Percentiles rank a stretch among this genome's conserved stretches.
Evolutionary conservation across 106 monocot species (phyloP).

Genomic region (Dendrobium officinale): DNA sequence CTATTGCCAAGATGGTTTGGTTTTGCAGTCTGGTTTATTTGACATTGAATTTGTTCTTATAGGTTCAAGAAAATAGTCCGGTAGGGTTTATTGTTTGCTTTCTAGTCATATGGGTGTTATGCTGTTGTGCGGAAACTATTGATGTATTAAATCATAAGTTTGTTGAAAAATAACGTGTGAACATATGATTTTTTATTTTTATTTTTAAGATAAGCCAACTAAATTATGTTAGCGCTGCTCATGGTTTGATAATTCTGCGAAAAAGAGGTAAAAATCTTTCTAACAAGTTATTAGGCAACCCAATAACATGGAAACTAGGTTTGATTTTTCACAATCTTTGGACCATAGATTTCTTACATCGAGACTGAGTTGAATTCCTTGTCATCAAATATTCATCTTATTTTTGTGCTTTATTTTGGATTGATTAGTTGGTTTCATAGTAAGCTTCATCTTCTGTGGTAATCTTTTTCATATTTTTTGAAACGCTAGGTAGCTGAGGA

Average conservation of each 20-base stretch:
- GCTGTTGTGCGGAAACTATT: neutral
- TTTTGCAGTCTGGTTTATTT: neutral
- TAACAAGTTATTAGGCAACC: too few species aligned
- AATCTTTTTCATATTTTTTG: neutral
- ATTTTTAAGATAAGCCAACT: neutral
- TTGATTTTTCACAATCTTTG: neutral
- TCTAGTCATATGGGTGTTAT: neutral
- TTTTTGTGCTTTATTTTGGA: neutral
- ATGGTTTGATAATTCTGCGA: neutral
- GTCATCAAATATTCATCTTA: neutral
- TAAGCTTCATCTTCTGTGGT: neutral
- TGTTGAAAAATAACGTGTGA: neutral
- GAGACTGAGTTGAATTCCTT: neutral
- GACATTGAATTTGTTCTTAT: neutral
- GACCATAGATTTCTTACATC: neutral
- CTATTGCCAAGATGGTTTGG: neutral
- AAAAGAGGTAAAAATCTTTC: too few species aligned
- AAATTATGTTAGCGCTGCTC: neutral
- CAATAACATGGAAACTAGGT: too few species aligned
- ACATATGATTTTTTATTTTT: too few species aligned
- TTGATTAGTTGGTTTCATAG: neutral
- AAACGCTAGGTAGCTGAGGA: conserved; percentile 70
- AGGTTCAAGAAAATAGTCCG: neutral
- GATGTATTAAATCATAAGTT: neutral
- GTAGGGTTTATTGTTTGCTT: neutral